phyloP scores from a whole-genome alignment of 2,329 filamentous ascomycete genomes.

The Cladosporium sp. region DNA sequence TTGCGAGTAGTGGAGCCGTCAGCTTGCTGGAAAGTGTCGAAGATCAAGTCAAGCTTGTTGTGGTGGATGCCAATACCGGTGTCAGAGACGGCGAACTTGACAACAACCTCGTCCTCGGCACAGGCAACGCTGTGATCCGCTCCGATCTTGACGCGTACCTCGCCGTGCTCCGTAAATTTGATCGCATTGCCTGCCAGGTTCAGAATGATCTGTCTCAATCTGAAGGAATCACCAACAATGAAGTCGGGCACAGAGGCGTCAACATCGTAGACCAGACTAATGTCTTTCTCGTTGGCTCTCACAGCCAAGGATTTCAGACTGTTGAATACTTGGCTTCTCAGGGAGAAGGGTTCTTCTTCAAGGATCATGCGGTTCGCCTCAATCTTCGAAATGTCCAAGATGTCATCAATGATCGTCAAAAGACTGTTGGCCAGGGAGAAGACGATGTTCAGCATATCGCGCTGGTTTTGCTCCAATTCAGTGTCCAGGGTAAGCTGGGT shows the following conservation, averaged over 20 bases:
- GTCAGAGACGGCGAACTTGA: conserved; percentile 94
- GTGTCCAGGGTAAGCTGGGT: conserved; percentile 95
- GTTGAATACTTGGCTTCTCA: conserved; percentile 94
- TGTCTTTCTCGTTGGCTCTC: conserved; percentile 92
- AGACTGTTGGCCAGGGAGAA: conserved; percentile 95
- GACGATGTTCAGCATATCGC: conserved; percentile 98
- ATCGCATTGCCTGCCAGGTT: conserved; percentile 98
- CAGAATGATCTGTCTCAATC: conserved; percentile 91
- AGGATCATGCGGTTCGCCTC: conserved; percentile 98
- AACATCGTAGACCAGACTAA: conserved; percentile 90
- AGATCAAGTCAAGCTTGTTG: conserved; percentile 95
- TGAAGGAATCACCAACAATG: conserved; percentile 94
- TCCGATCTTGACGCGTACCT: conserved; percentile 91
- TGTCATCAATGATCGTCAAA: conserved; percentile 90
- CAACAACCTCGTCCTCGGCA: conserved; percentile 77
- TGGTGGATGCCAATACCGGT: conserved; percentile 95
- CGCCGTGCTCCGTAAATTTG: conserved; percentile 96
- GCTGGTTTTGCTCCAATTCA: conserved; percentile 87
- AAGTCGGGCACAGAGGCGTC: conserved; percentile 93
- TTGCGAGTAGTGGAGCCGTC: conserved; percentile 95
- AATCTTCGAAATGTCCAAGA: conserved; percentile 71
- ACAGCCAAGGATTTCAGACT: conserved; percentile 95
- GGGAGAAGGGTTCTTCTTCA: conserved; percentile 94
- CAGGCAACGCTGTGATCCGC: conserved; percentile 67
- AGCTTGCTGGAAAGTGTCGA: conserved; percentile 98